Evolutionary conservation across 768 basidiomycete species (phyloP), one percentile per base, ranked within the genome.

Genomic region (Lactarius akahatsu): DNA sequence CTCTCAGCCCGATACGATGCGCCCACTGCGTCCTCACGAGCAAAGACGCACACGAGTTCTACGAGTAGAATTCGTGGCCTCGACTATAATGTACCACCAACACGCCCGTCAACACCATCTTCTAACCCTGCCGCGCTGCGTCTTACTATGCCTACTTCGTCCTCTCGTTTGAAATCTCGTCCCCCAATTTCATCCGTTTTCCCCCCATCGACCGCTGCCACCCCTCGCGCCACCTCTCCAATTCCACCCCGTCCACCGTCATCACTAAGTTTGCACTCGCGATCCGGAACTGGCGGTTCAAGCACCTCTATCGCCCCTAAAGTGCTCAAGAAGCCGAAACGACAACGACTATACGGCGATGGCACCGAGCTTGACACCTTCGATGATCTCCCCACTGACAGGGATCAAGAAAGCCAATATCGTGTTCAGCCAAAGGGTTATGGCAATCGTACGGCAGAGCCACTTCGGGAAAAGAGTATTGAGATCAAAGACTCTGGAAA

Each of bases 361-460:
- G 95, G 95, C 16, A 94, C 92, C 11, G 95, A 96, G 75, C 79
- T 97, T 61, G 95, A 97, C 72, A 86, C 76, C 3, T 83, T 97
- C 65, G 95, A 96, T 32, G 95, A 97, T 75, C 82, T 96, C 50
- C 88, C 87, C 8, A 91, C 92, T 11, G 90, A 95, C 73, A 82
- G 91, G 57, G 92, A 94, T 59, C 89, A 90, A 72, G 91, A 93
- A 76, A 82, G 84, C 61, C 84, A 80, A 50, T 94, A 82, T 74
- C 86, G 86, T 63, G 87, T 94, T 11, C 86, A 89, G 68, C 89
- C 92, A 30, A 92, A 87, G 75, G 83, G 85, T 7, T 79, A 82
- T 73, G 80, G 84, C 41, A 84, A 86, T 72, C 87, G 91, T 9
- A 78, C 88, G 62, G 85, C 86, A 28, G 83, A 84, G 34, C 80